Conservation (phyloP, 169 alveolate species). For the Perkinsus marinus region DNA sequence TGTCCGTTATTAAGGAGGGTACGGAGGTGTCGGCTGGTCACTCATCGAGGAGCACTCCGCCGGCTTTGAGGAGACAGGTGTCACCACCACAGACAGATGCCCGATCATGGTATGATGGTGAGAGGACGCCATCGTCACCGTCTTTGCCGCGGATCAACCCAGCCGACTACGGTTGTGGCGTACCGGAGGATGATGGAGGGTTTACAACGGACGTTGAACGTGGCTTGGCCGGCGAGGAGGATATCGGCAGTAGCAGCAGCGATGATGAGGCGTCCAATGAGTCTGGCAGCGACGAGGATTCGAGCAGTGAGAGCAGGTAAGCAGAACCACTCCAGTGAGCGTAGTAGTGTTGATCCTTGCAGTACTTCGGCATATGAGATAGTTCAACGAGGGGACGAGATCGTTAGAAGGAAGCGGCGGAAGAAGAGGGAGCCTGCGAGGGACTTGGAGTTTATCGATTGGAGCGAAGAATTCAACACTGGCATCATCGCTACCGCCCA, state of each 20-base stretch:
- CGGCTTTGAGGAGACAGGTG: neutral
- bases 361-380: neutral
- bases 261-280: neutral
- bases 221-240: neutral
- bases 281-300: neutral
- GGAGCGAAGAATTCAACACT: neutral
- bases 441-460: neutral
- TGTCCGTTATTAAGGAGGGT: neutral
- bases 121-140: neutral
- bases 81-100: neutral
- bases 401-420: neutral
- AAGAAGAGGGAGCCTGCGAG: neutral
- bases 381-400: neutral
- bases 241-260: neutral
- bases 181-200: neutral
- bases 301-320: neutral
- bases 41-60: too few relatives aligned
- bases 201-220: neutral
- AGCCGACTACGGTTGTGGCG: neutral
- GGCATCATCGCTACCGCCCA: neutral
- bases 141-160: neutral
- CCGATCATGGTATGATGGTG: neutral
- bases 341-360: neutral
- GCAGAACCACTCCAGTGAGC: neutral
- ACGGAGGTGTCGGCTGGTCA: neutral